phyloP scores from a whole-genome alignment of 352 stramenopile genomes.

The Phytophthora palmivora region DNA sequence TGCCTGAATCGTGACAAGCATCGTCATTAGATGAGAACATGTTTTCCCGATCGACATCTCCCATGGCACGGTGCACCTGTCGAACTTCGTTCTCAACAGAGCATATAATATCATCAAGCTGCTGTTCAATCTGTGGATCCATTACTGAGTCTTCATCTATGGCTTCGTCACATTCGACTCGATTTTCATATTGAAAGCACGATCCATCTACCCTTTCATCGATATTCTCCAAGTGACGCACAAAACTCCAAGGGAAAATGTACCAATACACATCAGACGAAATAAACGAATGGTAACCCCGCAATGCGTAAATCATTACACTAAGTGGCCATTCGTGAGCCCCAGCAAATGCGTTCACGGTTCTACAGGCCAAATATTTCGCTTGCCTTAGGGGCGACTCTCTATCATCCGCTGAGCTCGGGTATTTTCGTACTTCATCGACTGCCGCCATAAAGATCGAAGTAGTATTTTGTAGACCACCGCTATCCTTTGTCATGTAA shows the following conservation, averaged over 20 bases:
- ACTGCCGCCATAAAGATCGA: background rate
- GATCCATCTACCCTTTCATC: no score
- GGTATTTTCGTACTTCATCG: background rate
- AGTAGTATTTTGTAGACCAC: background rate
- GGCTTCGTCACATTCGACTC: no score
- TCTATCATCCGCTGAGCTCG: constrained; percentile 2
- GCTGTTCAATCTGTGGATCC: no score
- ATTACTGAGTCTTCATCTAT: no score
- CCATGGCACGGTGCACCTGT: no score
- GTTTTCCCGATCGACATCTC: background rate
- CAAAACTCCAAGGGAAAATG: constrained; percentile 1
- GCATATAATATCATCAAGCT: no score
- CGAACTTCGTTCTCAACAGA: no score
- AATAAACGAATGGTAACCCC: background rate
- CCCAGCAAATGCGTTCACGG: constrained; percentile 6
- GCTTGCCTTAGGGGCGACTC: background rate
- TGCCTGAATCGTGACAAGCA: no score
- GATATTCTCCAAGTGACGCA: background rate
- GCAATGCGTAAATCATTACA: constrained; percentile 10
- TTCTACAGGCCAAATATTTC: constrained; percentile 5
- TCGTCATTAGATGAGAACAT: no score
- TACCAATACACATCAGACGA: constrained; percentile 15
- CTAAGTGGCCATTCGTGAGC: constrained; percentile 13
- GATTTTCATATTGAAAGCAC: no score
- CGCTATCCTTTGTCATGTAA: constrained; percentile 9